Conservation (phyloP, 2,329 filamentous ascomycete species). For the Apiospora koreana region DNA sequence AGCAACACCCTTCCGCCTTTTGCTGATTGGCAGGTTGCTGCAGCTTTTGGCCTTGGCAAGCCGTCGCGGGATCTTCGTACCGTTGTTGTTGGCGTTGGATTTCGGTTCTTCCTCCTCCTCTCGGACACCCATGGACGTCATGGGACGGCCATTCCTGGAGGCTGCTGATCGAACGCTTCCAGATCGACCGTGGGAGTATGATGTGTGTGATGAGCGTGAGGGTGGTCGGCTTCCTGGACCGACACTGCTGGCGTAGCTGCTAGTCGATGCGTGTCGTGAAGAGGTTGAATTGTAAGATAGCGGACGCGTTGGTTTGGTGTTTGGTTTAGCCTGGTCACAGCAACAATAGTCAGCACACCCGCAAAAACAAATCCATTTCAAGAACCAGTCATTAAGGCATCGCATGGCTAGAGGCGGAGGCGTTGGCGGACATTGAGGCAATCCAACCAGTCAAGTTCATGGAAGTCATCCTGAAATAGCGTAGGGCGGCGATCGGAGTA, state of each 20-base stretch:
- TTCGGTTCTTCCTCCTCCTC: slow-evolving; percentile 24
- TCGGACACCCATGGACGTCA: slow-evolving; percentile 32
- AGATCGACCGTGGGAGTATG: slow-evolving; percentile 25
- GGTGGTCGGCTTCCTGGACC: slow-evolving; percentile 37
- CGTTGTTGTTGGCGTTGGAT: slow-evolving; percentile 36
- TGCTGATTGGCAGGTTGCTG: slow-evolving; percentile 21
- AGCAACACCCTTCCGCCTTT: slow-evolving; percentile 14
- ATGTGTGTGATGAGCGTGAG: slow-evolving; percentile 27
- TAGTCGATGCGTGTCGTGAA: slow-evolving; percentile 30
- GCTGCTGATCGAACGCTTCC: slow-evolving; percentile 19
- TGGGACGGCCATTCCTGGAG: slow-evolving; percentile 29
- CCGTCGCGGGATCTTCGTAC: slow-evolving; percentile 35
- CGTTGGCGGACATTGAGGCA: slow-evolving; percentile 9
- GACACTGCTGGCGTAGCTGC: slow-evolving; percentile 38
- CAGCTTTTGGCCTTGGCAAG: slow-evolving; percentile 18
- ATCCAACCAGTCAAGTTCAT: slow-evolving; percentile 8
- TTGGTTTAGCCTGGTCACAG: not conserved
- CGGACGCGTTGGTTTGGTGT: not conserved
- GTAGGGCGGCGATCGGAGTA: not conserved
- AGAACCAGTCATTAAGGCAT: not conserved
- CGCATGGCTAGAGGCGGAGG: slow-evolving; percentile 6
- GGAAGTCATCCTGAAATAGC: not conserved
- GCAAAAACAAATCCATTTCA: not conserved
- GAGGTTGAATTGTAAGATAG: slow-evolving; percentile 1
- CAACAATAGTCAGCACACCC: not conserved